Conservation (phyloP, 2,329 filamentous ascomycete species). For the Gaeumannomyces tritici region DNA sequence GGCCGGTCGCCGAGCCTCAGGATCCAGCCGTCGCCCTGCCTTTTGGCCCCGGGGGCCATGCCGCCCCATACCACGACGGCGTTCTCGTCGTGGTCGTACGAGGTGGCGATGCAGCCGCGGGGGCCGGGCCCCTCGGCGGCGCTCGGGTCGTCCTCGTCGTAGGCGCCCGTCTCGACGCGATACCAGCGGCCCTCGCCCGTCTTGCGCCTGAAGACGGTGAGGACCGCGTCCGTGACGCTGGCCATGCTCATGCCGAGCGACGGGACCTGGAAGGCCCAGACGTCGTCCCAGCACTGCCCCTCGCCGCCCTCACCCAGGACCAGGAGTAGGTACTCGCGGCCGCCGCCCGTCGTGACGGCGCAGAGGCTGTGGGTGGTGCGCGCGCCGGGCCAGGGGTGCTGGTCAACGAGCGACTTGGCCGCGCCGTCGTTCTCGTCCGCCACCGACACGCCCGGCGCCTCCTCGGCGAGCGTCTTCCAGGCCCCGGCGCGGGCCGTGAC, state of each 20-base stretch:
- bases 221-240: constrained; percentile 45
- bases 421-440: constrained; percentile 16
- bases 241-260: constrained; percentile 43
- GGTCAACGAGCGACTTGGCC: constrained; percentile 6
- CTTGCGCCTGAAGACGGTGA: constrained; percentile 39
- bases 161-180: constrained; percentile 33
- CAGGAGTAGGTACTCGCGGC: constrained; percentile 53
- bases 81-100: constrained; percentile 50
- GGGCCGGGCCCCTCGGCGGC: constrained; percentile 35
- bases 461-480: constrained; percentile 36
- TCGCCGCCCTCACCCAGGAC: constrained; percentile 50
- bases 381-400: constrained; percentile 34
- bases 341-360: constrained; percentile 46
- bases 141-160: constrained; percentile 40
- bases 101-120: constrained; percentile 47
- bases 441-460: constrained; percentile 13
- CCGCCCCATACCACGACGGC: constrained; percentile 54
- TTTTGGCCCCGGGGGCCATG: constrained; percentile 36
- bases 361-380: constrained; percentile 46
- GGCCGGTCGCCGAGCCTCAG: constrained; percentile 31
- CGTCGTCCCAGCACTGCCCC: constrained; percentile 46
- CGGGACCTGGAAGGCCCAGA: constrained; percentile 56
- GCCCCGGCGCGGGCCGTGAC: constrained; percentile 37
- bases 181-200: constrained; percentile 52
- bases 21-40: constrained; percentile 55